Evolutionary conservation across 768 basidiomycete genomes (phyloP).

Genomic region (Fistulinella prunicolor): DNA sequence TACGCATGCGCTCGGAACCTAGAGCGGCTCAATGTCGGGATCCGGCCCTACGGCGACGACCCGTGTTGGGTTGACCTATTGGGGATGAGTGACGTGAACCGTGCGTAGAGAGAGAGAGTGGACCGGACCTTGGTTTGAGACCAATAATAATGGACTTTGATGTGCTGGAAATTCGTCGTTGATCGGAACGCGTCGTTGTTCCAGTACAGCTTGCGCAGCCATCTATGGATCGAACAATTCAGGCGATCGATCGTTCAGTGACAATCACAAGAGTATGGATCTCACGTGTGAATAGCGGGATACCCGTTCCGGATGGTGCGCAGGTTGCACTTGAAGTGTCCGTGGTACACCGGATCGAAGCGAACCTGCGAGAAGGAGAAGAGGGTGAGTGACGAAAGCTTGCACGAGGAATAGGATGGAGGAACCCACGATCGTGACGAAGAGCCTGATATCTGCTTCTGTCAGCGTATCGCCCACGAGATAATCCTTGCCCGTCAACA

Average conservation of each 20-base stretch:
- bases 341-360: slow-evolving; percentile 87
- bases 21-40: slow-evolving; percentile 65
- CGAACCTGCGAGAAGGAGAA: slow-evolving; percentile 51
- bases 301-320: slow-evolving; percentile 84
- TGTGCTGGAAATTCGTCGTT: slow-evolving; percentile 85
- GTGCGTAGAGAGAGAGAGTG: neutral
- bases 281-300: slow-evolving; percentile 67
- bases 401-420: neutral
- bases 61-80: slow-evolving; percentile 73
- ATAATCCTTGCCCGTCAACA: slow-evolving; percentile 76
- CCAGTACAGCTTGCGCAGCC: slow-evolving; percentile 92
- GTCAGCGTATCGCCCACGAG: slow-evolving; percentile 82
- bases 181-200: slow-evolving; percentile 81
- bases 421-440: slow-evolving; percentile 79
- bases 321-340: slow-evolving; percentile 94
- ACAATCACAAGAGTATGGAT: neutral
- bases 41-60: slow-evolving; percentile 75
- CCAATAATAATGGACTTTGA: slow-evolving; percentile 44
- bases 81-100: slow-evolving; percentile 1
- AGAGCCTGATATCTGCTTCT: slow-evolving; percentile 83
- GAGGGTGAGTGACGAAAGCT: neutral
- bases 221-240: slow-evolving; percentile 39
- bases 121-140: slow-evolving; percentile 25
- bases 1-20: neutral
- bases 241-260: neutral